Conservation (phyloP, 371 early-diverging fungal genomes). For the Mucor lusitanicus region DNA sequence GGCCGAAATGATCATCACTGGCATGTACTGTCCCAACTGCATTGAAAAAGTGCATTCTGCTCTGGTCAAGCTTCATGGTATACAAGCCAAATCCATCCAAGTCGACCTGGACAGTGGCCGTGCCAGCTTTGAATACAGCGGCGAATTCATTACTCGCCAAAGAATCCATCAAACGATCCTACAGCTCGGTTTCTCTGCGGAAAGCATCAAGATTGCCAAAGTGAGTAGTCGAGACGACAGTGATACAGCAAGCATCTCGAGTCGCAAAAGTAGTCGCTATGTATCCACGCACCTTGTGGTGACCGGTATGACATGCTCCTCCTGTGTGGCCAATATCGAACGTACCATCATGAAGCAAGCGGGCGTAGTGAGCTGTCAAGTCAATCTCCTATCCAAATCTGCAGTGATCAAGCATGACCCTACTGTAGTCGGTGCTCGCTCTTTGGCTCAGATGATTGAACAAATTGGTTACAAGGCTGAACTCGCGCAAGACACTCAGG, state of each 20-base stretch:
- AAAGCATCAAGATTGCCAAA: constrained; percentile 53
- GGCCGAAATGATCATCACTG: constrained; percentile 48
- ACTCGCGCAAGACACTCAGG: constrained; percentile 35
- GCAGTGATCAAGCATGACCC: constrained; percentile 65
- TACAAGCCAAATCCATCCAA: constrained; percentile 33
- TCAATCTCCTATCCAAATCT: constrained; percentile 67
- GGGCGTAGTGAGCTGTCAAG: constrained; percentile 64
- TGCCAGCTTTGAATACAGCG: constrained; percentile 42
- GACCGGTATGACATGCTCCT: constrained; percentile 84
- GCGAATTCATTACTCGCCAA: constrained; percentile 35
- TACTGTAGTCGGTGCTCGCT: constrained; percentile 46
- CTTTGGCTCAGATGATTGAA: constrained; percentile 57
- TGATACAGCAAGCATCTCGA: constrained; percentile 10
- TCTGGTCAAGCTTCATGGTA: constrained; percentile 38
- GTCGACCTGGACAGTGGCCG: constrained; percentile 51
- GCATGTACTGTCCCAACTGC: constrained; percentile 74
- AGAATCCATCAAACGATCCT: constrained; percentile 43
- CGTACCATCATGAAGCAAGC: constrained; percentile 44
- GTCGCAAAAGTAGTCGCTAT: constrained; percentile 7
- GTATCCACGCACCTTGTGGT: constrained; percentile 50
- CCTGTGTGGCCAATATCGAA: constrained; percentile 80
- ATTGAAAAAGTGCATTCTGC: constrained; percentile 57
- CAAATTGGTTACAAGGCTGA: constrained; percentile 65
- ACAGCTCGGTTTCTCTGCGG: constrained; percentile 54
- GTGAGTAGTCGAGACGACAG: background rate